Conservation (phyloP, 1,139 yeast species). For the Fermentozyma sake region DNA sequence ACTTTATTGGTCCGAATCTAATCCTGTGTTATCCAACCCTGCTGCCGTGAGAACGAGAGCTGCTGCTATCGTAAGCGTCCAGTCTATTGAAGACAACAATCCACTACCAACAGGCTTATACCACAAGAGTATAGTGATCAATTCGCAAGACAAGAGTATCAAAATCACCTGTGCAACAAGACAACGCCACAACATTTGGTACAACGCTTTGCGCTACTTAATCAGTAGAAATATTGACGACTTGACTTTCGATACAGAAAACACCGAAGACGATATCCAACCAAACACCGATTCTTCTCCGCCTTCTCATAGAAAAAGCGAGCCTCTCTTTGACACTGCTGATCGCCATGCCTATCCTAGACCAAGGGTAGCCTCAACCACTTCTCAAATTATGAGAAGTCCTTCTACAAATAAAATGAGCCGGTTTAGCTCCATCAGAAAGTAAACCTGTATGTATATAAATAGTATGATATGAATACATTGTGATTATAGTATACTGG, state of each 20-base stretch:
- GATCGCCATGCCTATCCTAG: conserved; percentile 33
- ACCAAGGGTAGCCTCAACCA: conserved; percentile 22
- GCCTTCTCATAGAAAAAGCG: conserved; percentile 4
- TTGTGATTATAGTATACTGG: no score
- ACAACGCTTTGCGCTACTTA: conserved; percentile 74
- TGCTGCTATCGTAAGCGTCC: conserved; percentile 75
- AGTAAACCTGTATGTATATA: no score
- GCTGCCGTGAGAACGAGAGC: conserved; percentile 66
- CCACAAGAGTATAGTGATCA: conserved; percentile 77
- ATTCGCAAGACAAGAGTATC: conserved; percentile 62
- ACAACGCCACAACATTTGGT: conserved; percentile 90
- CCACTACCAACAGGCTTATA: conserved; percentile 89
- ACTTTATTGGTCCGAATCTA: conserved; percentile 80
- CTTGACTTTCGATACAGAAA: conserved; percentile 40
- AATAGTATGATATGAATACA: not conserved
- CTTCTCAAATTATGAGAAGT: conserved; percentile 10
- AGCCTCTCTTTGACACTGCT: conserved; percentile 16
- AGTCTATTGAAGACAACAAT: conserved; percentile 77
- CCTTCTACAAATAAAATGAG: conserved; percentile 18
- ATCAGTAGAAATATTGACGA: conserved; percentile 67
- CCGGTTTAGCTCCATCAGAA: conserved; percentile 20
- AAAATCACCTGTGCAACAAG: conserved; percentile 86
- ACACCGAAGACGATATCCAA: conserved; percentile 3
- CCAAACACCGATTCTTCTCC: no score
- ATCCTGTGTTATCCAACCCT: conserved; percentile 75